Conservation (phyloP, 768 basidiomycete genomes). For the Russula lepida region DNA sequence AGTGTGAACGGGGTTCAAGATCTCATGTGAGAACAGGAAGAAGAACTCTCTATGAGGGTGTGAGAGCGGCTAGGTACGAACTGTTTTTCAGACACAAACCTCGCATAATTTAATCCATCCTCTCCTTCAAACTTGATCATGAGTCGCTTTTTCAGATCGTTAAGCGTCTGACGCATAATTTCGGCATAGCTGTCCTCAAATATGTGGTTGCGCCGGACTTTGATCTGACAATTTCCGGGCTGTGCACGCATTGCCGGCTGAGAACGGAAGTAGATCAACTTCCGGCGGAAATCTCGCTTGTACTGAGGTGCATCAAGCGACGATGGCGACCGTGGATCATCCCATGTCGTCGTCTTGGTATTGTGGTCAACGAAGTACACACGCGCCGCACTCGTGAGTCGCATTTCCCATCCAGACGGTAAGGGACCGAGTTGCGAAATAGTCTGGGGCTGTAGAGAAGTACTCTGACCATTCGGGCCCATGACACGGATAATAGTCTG, state of each 20-base stretch:
- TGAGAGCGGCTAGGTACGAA: slow-evolving; percentile 1
- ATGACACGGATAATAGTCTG: slow-evolving; percentile 96
- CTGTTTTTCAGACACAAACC: slow-evolving; percentile 40
- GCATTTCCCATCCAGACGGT: slow-evolving; percentile 99
- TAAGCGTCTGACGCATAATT: slow-evolving; percentile 98
- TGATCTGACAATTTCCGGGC: slow-evolving; percentile 98
- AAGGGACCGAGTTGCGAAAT: slow-evolving; percentile 95
- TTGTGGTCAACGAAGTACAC: slow-evolving; percentile 99
- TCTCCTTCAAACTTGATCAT: slow-evolving; percentile 99
- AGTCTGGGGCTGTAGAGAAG: slow-evolving; percentile 85
- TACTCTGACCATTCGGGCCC: slow-evolving; percentile 85
- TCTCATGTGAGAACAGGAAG: slow-evolving; percentile 98
- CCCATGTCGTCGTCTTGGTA: slow-evolving; percentile 99
- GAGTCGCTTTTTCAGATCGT: slow-evolving; percentile 93
- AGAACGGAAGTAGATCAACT: slow-evolving; percentile 98
- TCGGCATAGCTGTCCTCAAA: slow-evolving; percentile 99
- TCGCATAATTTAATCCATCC: slow-evolving; percentile 96
- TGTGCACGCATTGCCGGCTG: slow-evolving; percentile 97
- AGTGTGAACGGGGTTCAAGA: slow-evolving; percentile 99
- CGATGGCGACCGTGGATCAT: slow-evolving; percentile 93
- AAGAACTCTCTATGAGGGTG: slow-evolving; percentile 80
- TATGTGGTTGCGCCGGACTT: slow-evolving; percentile 95
- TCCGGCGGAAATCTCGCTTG: slow-evolving; percentile 98
- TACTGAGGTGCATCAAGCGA: slow-evolving; percentile 96
- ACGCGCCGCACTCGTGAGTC: slow-evolving; percentile 92